Percentiles rank a stretch among this genome's conserved stretches.
These are phyloP conservation scores for Cudoniella acicularis DNA, from an alignment of 495 filamentous ascomycete genomes.

Conservation along the genomic window DNA sequence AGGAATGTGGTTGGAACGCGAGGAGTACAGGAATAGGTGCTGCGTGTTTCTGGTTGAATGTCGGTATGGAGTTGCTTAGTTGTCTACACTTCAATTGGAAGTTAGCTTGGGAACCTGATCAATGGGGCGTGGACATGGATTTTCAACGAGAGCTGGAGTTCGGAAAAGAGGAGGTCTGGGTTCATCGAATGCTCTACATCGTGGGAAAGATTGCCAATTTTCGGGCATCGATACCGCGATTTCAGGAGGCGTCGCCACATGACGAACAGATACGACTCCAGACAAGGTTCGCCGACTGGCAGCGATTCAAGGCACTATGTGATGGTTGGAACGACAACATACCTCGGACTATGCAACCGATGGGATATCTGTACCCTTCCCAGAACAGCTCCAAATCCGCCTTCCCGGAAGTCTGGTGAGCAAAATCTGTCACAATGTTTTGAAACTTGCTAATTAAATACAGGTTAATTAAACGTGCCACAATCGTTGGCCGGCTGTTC, in stretches of 20 bases:
- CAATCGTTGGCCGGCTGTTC: constrained; percentile 80
- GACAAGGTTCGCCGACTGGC: constrained; percentile 72
- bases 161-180: constrained; percentile 83
- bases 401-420: constrained; percentile 87
- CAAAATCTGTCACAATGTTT: constrained; percentile 4
- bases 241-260: constrained; percentile 54
- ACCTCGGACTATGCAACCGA: constrained; percentile 82
- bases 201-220: constrained; percentile 87
- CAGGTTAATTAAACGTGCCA: constrained; percentile 78
- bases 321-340: constrained; percentile 75
- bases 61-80: constrained; percentile 82
- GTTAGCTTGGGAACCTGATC: constrained; percentile 85
- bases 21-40: constrained; percentile 73
- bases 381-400: constrained; percentile 64
- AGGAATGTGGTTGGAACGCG: constrained; percentile 88
- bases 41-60: constrained; percentile 93
- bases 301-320: constrained; percentile 65
- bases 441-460: constrained; percentile 19
- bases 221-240: constrained; percentile 59
- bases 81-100: constrained; percentile 87
- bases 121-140: constrained; percentile 82
- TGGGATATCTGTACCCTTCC: constrained; percentile 68
- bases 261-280: constrained; percentile 61
- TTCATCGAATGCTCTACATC: constrained; percentile 84
- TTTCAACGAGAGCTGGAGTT: constrained; percentile 23